Conservation (phyloP, 1,284 basidiomycete species). For the Malassezia psittaci region DNA sequence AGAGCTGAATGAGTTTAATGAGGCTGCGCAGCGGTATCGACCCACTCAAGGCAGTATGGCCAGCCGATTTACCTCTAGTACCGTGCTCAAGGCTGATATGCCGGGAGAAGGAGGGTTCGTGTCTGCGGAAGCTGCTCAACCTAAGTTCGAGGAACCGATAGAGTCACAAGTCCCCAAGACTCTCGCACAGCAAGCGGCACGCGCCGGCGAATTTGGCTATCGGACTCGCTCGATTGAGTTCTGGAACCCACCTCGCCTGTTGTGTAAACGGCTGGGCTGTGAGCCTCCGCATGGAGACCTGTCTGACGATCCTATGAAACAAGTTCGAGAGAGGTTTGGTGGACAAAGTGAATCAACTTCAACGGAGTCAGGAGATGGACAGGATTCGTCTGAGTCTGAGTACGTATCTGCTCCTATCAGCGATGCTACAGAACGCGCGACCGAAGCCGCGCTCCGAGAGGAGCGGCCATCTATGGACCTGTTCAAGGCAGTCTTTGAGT, state of each 20-base stretch:
- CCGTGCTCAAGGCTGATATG: neutral
- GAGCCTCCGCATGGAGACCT: constrained; percentile 3
- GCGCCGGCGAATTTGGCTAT: constrained; percentile 5
- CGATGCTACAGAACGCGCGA: neutral
- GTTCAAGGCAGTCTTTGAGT: constrained; percentile 15
- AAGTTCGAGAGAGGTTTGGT: neutral
- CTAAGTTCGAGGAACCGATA: neutral
- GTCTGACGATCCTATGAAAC: neutral
- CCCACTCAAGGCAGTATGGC: constrained; percentile 88
- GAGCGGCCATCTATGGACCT: constrained; percentile 9
- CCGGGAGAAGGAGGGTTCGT: neutral
- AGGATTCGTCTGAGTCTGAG: neutral
- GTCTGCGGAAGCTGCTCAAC: neutral
- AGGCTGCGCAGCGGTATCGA: constrained; percentile 78
- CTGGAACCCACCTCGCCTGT: constrained; percentile 11
- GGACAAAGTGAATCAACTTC: neutral
- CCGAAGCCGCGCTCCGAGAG: neutral
- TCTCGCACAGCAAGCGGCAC: constrained; percentile 9
- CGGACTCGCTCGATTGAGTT: constrained; percentile 2
- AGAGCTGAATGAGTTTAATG: constrained; percentile 75
- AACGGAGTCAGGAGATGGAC: neutral
- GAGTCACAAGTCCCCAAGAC: neutral
- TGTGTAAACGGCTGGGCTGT: constrained; percentile 13
- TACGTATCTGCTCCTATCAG: constrained; percentile 3
- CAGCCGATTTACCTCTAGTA: constrained; percentile 62